A percentile compares a stretch with the other conserved stretches of the same genome.
Conservation (phyloP, 2,329 filamentous ascomycete genomes). For the Talaromyces funiculosus region DNA sequence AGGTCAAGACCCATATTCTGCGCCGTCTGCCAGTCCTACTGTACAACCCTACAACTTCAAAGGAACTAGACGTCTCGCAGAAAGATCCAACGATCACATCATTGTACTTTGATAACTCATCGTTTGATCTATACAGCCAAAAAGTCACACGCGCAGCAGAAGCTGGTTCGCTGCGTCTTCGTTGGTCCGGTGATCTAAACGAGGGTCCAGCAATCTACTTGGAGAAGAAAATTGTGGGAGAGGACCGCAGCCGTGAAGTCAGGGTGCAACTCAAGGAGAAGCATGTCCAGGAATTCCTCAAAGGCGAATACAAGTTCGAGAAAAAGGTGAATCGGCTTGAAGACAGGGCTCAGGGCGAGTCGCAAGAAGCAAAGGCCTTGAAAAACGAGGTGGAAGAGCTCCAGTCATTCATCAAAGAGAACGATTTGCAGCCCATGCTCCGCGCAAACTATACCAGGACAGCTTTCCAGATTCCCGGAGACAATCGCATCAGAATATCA, state of each 20-base stretch:
- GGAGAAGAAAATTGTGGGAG: slow-evolving; percentile 83
- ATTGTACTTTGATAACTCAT: slow-evolving; percentile 86
- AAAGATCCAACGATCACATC: slow-evolving; percentile 87
- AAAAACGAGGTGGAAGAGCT: slow-evolving; percentile 69
- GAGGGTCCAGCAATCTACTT: slow-evolving; percentile 73
- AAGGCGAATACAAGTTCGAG: slow-evolving; percentile 84
- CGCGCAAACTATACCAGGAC: slow-evolving; percentile 91
- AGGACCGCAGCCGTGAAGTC: slow-evolving; percentile 70
- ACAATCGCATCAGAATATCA: slow-evolving; percentile 83
- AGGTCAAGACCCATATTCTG: slow-evolving; percentile 93
- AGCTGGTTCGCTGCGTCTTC: slow-evolving; percentile 74
- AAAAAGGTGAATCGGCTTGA: slow-evolving; percentile 81
- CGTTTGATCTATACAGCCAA: slow-evolving; percentile 77
- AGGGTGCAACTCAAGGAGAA: slow-evolving; percentile 88
- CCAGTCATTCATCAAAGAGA: slow-evolving; percentile 70
- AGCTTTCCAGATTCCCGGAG: slow-evolving; percentile 91
- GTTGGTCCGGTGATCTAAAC: slow-evolving; percentile 85
- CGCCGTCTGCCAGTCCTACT: slow-evolving; percentile 85
- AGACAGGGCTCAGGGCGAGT: slow-evolving; percentile 64
- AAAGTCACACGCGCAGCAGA: slow-evolving; percentile 73
- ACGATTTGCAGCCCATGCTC: slow-evolving; percentile 74
- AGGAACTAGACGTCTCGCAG: slow-evolving; percentile 70
- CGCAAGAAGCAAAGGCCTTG: slow-evolving; percentile 62
- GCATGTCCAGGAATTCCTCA: slow-evolving; percentile 80
- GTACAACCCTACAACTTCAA: slow-evolving; percentile 80